These are phyloP conservation scores for Colletotrichum truncatum DNA, from an alignment of 2,329 filamentous ascomycete genomes.

Conservation along the genomic window DNA sequence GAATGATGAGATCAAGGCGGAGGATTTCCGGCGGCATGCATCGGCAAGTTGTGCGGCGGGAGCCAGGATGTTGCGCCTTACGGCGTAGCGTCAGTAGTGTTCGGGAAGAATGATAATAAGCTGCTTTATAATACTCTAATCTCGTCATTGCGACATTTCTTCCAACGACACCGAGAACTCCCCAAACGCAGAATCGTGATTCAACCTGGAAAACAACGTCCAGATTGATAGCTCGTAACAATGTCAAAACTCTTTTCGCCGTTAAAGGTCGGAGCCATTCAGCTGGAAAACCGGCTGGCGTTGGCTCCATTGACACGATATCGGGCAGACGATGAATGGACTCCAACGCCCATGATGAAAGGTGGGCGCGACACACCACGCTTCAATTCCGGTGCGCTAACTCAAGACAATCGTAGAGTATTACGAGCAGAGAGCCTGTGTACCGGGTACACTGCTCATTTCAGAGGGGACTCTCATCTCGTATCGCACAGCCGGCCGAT, in stretches of 20 bases:
- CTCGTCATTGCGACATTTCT: too few species aligned
- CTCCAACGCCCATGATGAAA: slow-evolving; percentile 28
- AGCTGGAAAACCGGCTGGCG: slow-evolving; percentile 34
- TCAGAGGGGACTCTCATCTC: slow-evolving; percentile 66
- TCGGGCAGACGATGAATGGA: slow-evolving; percentile 34
- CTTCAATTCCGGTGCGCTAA: neutral
- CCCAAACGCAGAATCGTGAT: too few species aligned
- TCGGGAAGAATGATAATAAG: too few species aligned
- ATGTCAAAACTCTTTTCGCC: slow-evolving; percentile 32
- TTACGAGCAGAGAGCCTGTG: slow-evolving; percentile 40
- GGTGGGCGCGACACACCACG: slow-evolving; percentile 12
- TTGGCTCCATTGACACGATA: slow-evolving; percentile 35
- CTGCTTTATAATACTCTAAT: neutral
- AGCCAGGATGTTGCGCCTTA: neutral
- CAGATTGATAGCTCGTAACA: neutral
- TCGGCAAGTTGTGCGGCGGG: neutral
- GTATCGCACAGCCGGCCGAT: slow-evolving; percentile 53
- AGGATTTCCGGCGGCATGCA: neutral
- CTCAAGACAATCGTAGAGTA: slow-evolving; percentile 32
- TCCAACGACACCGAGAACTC: too few species aligned
- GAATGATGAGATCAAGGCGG: neutral
- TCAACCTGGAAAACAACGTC: neutral
- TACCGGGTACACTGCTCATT: slow-evolving; percentile 59
- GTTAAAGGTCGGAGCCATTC: slow-evolving; percentile 25
- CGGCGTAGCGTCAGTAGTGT: neutral